Evolutionary conservation across 2,329 filamentous ascomycete genomes (phyloP).

Genomic region (Arthrobotrys sphaeroides): DNA sequence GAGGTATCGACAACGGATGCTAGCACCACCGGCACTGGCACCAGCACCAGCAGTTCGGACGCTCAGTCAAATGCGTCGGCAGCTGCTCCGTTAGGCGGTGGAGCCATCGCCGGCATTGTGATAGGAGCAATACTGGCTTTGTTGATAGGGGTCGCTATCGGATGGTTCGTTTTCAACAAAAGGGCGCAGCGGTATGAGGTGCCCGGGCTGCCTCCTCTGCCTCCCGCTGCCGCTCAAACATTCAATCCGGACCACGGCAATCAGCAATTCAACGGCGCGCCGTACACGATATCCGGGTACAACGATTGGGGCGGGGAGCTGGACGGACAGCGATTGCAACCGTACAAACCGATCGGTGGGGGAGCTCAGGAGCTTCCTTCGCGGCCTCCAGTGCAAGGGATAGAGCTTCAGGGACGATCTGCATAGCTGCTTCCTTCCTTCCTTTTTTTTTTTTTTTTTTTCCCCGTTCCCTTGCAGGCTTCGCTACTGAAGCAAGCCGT

Average conservation of each 20-base stretch:
- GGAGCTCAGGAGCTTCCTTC: slow-evolving; percentile 17
- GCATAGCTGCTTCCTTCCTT: not conserved
- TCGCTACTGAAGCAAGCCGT: not conserved
- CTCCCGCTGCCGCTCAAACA: not conserved
- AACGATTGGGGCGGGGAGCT: not conserved
- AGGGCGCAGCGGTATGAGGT: not conserved
- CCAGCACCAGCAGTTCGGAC: not conserved
- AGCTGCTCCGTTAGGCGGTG: slow-evolving; percentile 5
- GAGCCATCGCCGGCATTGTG: slow-evolving; percentile 15
- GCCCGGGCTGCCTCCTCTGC: not conserved
- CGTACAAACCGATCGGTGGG: not conserved
- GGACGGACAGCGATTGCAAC: not conserved
- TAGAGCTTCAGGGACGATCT: not conserved
- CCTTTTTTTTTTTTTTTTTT: not conserved
- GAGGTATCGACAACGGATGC: not conserved
- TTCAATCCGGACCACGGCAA: not conserved
- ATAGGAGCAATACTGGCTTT: slow-evolving; percentile 9
- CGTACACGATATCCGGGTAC: not conserved
- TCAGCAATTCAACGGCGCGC: not conserved
- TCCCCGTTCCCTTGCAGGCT: not conserved
- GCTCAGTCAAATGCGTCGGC: not conserved
- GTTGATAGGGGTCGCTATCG: slow-evolving; percentile 4
- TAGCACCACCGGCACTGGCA: not conserved
- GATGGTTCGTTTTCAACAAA: slow-evolving; percentile 1
- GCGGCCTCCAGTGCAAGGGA: not conserved